Conservation (phyloP, 345 rosid genomes). For the Aquilaria sinensis region DNA sequence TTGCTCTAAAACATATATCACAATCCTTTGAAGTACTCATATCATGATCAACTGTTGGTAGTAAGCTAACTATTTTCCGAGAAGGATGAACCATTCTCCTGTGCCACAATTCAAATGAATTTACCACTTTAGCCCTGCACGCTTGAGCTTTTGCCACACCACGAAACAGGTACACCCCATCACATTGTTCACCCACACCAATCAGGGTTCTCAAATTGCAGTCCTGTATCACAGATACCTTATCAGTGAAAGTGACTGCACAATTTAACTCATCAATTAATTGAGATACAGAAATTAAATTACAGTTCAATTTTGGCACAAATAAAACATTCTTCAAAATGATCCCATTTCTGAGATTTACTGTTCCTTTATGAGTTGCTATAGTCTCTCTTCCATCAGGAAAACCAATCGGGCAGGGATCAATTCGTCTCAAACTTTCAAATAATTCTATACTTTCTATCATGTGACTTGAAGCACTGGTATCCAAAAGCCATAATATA, state of each 20-base stretch:
- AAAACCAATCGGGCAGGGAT: not conserved
- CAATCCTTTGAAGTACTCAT: not conserved
- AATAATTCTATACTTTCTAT: not conserved
- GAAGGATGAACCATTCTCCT: too few relatives aligned
- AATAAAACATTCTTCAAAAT: not conserved
- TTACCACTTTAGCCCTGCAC: not conserved
- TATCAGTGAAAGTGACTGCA: too few relatives aligned
- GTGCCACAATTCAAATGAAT: slow-evolving; percentile 7
- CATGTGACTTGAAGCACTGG: not conserved
- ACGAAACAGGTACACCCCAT: not conserved
- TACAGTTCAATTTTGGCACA: not conserved
- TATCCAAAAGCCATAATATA: slow-evolving; percentile 3
- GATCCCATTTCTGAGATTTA: not conserved
- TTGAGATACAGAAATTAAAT: too few relatives aligned
- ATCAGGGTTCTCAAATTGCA: slow-evolving; percentile 6
- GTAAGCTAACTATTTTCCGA: too few relatives aligned
- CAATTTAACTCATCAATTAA: too few relatives aligned
- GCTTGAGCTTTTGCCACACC: not conserved
- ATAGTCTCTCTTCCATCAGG: not conserved
- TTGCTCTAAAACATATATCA: slow-evolving; percentile 10
- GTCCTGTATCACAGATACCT: too few relatives aligned
- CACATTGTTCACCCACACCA: too few relatives aligned
- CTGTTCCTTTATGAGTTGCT: not conserved
- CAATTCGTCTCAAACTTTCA: not conserved
- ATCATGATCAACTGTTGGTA: not conserved